Base-by-base conservation (phyloP, 148 eudicot genomes). In the Silene uniflora region DNA sequence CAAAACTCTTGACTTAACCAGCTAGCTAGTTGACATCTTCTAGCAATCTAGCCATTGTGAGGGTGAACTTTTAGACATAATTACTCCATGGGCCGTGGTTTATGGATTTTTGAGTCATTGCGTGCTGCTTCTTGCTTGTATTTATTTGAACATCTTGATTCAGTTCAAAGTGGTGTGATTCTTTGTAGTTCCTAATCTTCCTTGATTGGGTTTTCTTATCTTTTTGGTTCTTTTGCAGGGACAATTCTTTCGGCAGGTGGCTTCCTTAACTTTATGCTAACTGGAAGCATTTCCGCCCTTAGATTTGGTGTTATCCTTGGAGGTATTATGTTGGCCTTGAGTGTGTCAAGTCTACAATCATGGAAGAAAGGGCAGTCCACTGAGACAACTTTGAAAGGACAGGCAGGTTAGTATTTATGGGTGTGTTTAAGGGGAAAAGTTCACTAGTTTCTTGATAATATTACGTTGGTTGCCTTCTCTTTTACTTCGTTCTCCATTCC, bases 231-330 rank as follows among this genome's bases (percentile, higher is more conserved):
- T 68, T 79, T 66, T 77, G 82, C 90, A 95, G 98, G 98, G 74
- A 74, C 82, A 65, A 77, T 92, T 76, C 97, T 92, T 70, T 82
- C 88, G 22, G 81, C 77, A 80, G 97, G 93, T 52, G 97, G 97
- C 73, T 90, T 95, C 85, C 85, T 92, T 73, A 84, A 86, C 73
- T 95, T 92, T 81, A 88, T 95, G 98, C 32, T 95, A 68, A 90
- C 88, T 73, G 97, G 98, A 64, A 89, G 90, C 80, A 76, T 85
- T 79, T 76, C 97, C 78, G 91, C 91, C 81, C 79, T 92, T 75
- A 89, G 97, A 72, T 92, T 92, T 79, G 97, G 97, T 79, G 86
- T 95, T 76, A 86, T 95, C 80, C 93, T 92, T 82, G 98, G 98
- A 55, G 97, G 98, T 76, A 47, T 86, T 66, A 92, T 95, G 77